Conservation (phyloP, 352 stramenopile species). For the Phytopythium sindhum region DNA sequence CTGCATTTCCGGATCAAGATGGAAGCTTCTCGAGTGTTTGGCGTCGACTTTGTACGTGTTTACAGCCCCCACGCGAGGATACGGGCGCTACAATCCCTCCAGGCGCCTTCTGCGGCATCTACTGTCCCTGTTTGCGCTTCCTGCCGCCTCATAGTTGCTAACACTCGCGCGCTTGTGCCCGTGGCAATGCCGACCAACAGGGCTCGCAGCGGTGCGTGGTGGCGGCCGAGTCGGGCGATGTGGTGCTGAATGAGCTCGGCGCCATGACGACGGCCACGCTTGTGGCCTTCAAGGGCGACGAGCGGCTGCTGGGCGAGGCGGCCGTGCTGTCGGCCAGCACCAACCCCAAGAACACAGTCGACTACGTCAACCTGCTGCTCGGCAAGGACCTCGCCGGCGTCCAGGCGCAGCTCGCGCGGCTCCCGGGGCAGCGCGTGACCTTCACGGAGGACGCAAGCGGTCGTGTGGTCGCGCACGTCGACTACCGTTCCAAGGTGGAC, state of each 20-base stretch:
- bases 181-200: conserved; percentile 16
- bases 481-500: conserved; percentile 33
- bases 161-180: neutral
- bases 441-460: conserved; percentile 29
- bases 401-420: conserved; percentile 28
- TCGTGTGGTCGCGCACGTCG: conserved; percentile 50
- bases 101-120: no score
- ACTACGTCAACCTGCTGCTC: conserved; percentile 62
- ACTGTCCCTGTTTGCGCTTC: no score
- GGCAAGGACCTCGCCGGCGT: conserved; percentile 53
- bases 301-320: conserved; percentile 80
- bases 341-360: conserved; percentile 81
- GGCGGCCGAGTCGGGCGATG: conserved; percentile 62
- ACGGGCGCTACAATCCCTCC: no score
- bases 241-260: conserved; percentile 88
- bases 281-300: conserved; percentile 85
- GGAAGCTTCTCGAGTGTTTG: conserved; percentile 46
- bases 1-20: neutral
- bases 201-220: conserved; percentile 79
- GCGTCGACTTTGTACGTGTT: conserved; percentile 72
- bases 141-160: neutral
- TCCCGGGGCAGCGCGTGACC: conserved; percentile 46
- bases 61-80: neutral
- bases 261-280: conserved; percentile 84
- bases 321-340: conserved; percentile 82